Percentiles rank a stretch among this genome's conserved stretches.
Conservation (phyloP, 1,284 basidiomycete genomes). For the Melampsora americana region DNA sequence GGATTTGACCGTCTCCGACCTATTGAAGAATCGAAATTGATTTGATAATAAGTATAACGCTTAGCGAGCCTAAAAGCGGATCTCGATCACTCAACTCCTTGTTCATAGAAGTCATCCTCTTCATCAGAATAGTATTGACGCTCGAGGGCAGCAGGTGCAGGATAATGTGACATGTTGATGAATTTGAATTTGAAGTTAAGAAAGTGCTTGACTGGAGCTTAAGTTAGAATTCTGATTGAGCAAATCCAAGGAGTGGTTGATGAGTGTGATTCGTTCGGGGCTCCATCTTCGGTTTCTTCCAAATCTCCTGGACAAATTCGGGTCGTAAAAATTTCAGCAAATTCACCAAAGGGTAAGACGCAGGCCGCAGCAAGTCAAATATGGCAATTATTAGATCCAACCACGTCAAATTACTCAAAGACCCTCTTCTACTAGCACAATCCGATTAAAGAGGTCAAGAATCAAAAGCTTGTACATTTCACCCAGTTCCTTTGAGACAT, state of each 20-base stretch:
- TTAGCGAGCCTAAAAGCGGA: no score
- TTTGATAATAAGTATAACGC: neutral
- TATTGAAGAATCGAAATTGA: neutral
- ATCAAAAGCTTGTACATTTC: no score
- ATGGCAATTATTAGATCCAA: no score
- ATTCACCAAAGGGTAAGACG: no score
- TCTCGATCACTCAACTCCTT: conserved; percentile 21
- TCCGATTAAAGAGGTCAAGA: no score
- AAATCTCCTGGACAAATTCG: no score
- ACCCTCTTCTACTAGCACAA: no score
- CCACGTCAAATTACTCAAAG: no score
- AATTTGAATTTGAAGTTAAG: neutral
- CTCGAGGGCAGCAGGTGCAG: conserved; percentile 27
- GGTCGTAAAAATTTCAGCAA: no score
- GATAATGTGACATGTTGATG: neutral
- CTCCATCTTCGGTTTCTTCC: no score
- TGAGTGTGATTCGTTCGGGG: neutral
- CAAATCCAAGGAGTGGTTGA: neutral
- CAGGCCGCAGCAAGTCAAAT: no score
- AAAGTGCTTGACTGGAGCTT: neutral
- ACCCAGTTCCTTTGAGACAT: no score
- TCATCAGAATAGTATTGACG: conserved; percentile 43
- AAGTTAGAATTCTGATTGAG: neutral
- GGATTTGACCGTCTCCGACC: conserved; percentile 40
- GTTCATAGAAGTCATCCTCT: conserved; percentile 42